Evolutionary conservation across 805 yeast species (phyloP), one percentile per base, ranked within the genome.

Genomic region (Kazachstania viticola): DNA sequence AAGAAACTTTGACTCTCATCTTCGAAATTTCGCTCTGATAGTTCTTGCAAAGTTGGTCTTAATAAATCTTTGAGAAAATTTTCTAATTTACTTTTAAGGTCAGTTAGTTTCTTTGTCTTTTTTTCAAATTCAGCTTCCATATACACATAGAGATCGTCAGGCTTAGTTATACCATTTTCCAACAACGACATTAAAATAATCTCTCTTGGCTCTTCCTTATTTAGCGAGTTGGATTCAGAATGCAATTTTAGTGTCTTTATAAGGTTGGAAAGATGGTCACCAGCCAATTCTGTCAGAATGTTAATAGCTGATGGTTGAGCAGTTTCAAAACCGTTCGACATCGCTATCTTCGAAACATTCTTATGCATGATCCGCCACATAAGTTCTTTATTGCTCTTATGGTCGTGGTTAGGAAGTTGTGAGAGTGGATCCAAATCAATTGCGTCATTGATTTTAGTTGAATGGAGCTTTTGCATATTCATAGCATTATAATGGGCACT

Each of bases 1-100:
- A 88, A 59, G 51, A 87, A 91, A 55, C 88, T 95, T 41, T 91
- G 96, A 46, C 94, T 79, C 47, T 84, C 82, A 50, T 93, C 98
- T 24, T 64, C 74, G 54, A 91, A 91, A 41, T 75, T 79, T 33
- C 71, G 68, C 48, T 87, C 97, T 31, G 70, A 75, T 41, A 78
- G 60, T 38, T 79, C 84, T 45, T 76, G 79, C 17, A 70, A 41
- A 1, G 75, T 72, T 1, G 99, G 99, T 35, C 95, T 68, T 34
- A 91, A 64, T 37, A 87, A 60, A 18, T 81, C 94, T 38, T 78
- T 81, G 45, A 91, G 62, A 51, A 85, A 81, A 24, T 60, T 59
- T 9, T 82, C 74, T 35, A 91, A 59, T 42, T 81, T 82, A 21
- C 45, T 44, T 34, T 76, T 73, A 34, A 87, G 64, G 35, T 82